Conservation (phyloP, 768 basidiomycete genomes). For the Russula dissimulans region DNA sequence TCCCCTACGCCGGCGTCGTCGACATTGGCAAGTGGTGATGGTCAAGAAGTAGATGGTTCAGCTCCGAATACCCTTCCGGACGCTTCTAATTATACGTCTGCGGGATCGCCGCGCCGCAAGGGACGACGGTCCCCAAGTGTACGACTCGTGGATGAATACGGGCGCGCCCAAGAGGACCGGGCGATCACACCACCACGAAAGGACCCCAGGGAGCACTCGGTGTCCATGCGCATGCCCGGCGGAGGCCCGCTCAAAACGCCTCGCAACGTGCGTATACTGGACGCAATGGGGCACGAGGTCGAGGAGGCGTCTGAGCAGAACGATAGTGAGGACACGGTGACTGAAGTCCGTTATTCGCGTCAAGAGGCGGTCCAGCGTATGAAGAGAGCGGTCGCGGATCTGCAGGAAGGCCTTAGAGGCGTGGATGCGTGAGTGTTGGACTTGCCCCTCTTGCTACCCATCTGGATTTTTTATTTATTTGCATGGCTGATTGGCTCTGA, state of each 20-base stretch:
- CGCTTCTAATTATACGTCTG: conserved; percentile 17
- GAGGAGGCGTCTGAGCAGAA: conserved; percentile 26
- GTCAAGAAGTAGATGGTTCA: neutral
- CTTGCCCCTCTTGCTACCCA: neutral
- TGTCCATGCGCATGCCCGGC: conserved; percentile 11
- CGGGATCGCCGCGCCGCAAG: conserved; percentile 24
- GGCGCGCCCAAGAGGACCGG: conserved; percentile 22
- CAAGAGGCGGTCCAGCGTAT: conserved; percentile 49
- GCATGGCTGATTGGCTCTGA: neutral
- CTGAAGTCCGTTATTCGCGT: conserved; percentile 29
- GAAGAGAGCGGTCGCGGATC: conserved; percentile 46
- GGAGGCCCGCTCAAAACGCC: conserved; percentile 20
- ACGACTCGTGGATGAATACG: conserved; percentile 65
- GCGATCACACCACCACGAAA: conserved; percentile 18
- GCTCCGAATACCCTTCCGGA: conserved; percentile 5
- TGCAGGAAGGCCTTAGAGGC: conserved; percentile 47
- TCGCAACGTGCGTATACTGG: conserved; percentile 47
- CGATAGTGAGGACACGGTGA: conserved; percentile 20
- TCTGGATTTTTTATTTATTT: neutral
- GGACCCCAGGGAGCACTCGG: conserved; percentile 20
- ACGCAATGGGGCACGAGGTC: conserved; percentile 60
- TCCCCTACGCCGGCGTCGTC: conserved; percentile 3
- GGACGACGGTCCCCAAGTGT: conserved; percentile 44
- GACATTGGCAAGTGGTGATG: neutral
- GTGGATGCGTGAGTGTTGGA: conserved; percentile 41